Conservation (phyloP, 2,329 filamentous ascomycete genomes). For the Xylariaceae sp. region DNA sequence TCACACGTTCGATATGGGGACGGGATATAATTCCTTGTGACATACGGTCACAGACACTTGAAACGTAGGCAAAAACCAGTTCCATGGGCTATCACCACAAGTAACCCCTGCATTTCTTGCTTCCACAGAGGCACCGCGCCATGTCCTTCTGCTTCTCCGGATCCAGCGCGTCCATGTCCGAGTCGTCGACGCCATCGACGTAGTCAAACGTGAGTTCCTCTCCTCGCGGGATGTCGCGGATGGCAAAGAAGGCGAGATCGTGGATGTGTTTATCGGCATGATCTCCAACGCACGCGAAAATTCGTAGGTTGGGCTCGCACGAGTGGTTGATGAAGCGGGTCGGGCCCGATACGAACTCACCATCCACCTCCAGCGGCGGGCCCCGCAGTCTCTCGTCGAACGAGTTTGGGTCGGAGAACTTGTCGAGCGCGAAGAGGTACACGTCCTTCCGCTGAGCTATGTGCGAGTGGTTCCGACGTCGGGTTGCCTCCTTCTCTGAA, state of each 20-base stretch:
- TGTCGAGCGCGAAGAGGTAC: conserved; percentile 78
- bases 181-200: conserved; percentile 55
- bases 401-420: conserved; percentile 59
- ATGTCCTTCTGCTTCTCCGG: conserved; percentile 46
- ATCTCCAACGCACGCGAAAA: conserved; percentile 74
- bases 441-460: conserved; percentile 62
- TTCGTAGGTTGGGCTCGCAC: conserved; percentile 72
- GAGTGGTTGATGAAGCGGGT: conserved; percentile 81
- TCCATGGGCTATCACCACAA: conserved; percentile 58
- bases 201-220: conserved; percentile 80
- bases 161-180: conserved; percentile 45
- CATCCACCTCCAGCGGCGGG: conserved; percentile 57
- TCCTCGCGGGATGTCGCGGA: conserved; percentile 56
- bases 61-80: no score
- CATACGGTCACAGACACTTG: no score
- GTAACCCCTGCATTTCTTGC: conserved; percentile 60
- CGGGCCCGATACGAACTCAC: conserved; percentile 71
- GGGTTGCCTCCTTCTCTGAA: conserved; percentile 57
- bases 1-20: no score
- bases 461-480: conserved; percentile 52
- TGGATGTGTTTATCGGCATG: conserved; percentile 70
- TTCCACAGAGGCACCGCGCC: conserved; percentile 58
- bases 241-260: conserved; percentile 71
- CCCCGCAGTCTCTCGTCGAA: conserved; percentile 51
- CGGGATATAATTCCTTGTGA: no score